Evolutionary conservation across 73 alveolate species (phyloP), one percentile per base, ranked within the genome.

Genomic region (Stentor roeselii): DNA sequence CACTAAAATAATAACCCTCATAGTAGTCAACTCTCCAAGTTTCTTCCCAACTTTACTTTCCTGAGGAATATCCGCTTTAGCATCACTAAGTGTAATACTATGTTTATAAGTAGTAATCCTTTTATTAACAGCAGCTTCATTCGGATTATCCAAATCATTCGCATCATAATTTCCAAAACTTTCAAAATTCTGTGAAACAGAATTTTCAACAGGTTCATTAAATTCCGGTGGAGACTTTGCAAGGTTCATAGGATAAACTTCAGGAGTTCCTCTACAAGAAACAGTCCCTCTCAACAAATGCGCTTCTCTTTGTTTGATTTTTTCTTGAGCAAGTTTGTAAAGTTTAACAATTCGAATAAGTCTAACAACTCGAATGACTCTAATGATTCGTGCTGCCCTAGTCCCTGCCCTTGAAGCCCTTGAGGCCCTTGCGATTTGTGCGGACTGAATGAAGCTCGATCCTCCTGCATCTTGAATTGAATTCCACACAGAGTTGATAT

Each of bases 41-140:
- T 93, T 85, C 86, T 93, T 95, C 59, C 99, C 98, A 30, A 97
- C 97, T 76, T 94, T 86, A 75, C 95, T 86, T 86, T 97, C 99
- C 78, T 95, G 77, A 14, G 92, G 93, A 34, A 75, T 86, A 78
- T 84, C 83, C 0, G 21, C 15, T n/a, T 84, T 3, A 3, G 89
- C 76, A 75, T 36, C 38, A 6, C n/a, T 59, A 30, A 30, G 59
- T 32, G 42, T 42, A 4, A 37, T 32, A 35, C 2, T 15, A 15
- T 76, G 36, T 2, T 15, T 21, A 0, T 21, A 15, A 37, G 30
- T 34, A 35, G 36, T 37, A 21, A 14, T 31, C 39, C n/a, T 14
- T 76, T 1, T 31, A 37, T 76, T 76, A 14, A 15, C 21, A 76
- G 74, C 30, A 15, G 76, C 59, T 2, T n/a, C 74, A n/a, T 76